Base-by-base conservation (phyloP, 2,329 filamentous ascomycete species). In the Fusarium longipes region DNA sequence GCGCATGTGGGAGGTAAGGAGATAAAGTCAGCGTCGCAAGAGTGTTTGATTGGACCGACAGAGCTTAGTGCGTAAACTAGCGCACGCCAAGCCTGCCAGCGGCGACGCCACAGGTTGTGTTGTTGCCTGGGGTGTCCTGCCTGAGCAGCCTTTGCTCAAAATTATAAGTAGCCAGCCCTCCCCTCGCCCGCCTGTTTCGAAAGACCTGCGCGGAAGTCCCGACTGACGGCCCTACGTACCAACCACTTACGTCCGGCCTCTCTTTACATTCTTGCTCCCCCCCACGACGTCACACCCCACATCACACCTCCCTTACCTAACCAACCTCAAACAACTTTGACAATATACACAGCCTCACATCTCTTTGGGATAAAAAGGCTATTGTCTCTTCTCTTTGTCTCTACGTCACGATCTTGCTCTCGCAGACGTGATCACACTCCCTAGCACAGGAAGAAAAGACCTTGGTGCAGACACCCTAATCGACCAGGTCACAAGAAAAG, bases 81-180 rank as follows among this genome's bases (percentile, higher is more conserved):
- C 70, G 75, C 73, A 75, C 73, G 75, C 76, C 76, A 76, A 77
- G 74, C 73, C 75, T 76, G 71, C 75, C 75, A 78, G 76, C 76
- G 72, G 70, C 77, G 76, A 76, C 80, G 79, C 81, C 80, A 82
- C 81, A 77, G 72, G 73, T 75, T 74, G 76, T 77, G 77, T 77
- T 75, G 79, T 76, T 81, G 80, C 80, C 80, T 81, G 73, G 80
- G 77, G 79, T 73, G 70, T 74, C 73, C 63, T 77, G 78, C 77
- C 74, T 75, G 71, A 76, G 73, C 71, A 72, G 72, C 74, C 74
- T 70, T 68, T 64, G 70, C 68, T 65, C 75, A 84, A 83, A 85
- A 85, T 82, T 86, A 86, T 86, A 86, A 86, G 80, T 80, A 84
- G 79, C 76, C 75, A 77, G 77, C 77, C 80, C 80, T 82, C 83